phyloP scores from a whole-genome alignment of 2,329 filamentous ascomycete genomes.

The Penicillium sp. region DNA sequence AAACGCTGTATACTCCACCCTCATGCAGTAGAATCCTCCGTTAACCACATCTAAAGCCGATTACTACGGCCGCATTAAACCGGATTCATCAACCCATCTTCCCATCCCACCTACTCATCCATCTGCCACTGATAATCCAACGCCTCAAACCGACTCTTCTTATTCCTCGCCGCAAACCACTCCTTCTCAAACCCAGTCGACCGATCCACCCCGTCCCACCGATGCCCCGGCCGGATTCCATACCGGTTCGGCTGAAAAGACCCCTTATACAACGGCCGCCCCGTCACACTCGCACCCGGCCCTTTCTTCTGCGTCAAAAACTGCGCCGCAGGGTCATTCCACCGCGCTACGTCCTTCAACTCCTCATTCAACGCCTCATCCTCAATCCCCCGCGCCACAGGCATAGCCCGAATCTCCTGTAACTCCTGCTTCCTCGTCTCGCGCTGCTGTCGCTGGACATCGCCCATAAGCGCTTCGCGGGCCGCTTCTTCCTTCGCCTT shows the following conservation, averaged over 20 bases:
- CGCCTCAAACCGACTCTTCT: slow-evolving; percentile 71
- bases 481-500: slow-evolving; percentile 65
- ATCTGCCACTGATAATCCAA: slow-evolving; percentile 95
- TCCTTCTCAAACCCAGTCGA: slow-evolving; percentile 92
- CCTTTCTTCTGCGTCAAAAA: slow-evolving; percentile 64
- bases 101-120: slow-evolving; percentile 65
- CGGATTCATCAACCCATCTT: background rate
- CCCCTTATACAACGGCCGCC: slow-evolving; percentile 73
- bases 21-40: slow-evolving; percentile 5
- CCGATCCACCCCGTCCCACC: slow-evolving; percentile 96
- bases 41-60: too few relatives aligned
- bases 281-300: slow-evolving; percentile 49
- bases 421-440: slow-evolving; percentile 67
- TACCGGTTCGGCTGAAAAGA: slow-evolving; percentile 87
- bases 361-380: slow-evolving; percentile 85
- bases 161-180: slow-evolving; percentile 85
- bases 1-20: slow-evolving; percentile 8
- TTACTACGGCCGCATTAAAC: background rate
- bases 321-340: slow-evolving; percentile 91
- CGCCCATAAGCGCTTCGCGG: slow-evolving; percentile 73
- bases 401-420: slow-evolving; percentile 79
- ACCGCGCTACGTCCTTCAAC: slow-evolving; percentile 72
- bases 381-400: slow-evolving; percentile 76
- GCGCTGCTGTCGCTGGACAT: slow-evolving; percentile 75
- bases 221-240: slow-evolving; percentile 85